Evolutionary conservation across 2,329 filamentous ascomycete genomes (phyloP).

Genomic region (Ophiobolus disseminans): DNA sequence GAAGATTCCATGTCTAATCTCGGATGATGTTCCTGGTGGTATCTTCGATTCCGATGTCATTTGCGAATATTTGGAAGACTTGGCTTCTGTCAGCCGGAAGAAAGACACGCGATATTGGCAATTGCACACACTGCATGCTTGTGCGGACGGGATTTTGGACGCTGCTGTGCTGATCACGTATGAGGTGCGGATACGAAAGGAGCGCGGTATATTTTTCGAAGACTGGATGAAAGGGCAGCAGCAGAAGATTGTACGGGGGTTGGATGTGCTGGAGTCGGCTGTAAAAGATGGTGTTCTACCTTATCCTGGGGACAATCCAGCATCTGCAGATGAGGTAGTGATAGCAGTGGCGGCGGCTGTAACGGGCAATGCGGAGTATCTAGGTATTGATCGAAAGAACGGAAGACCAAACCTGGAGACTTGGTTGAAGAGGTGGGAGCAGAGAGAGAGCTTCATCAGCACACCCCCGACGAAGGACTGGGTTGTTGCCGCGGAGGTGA

Average conservation of each 20-base stretch:
- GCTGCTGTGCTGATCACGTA: conserved; percentile 36
- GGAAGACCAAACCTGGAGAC: conserved; percentile 23
- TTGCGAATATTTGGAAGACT: conserved; percentile 33
- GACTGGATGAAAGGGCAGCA: conserved; percentile 41
- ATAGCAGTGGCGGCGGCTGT: conserved; percentile 26
- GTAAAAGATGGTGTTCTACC: conserved; percentile 19
- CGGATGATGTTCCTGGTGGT: conserved; percentile 32
- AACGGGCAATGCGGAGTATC: conserved; percentile 12
- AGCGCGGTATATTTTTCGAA: conserved; percentile 27
- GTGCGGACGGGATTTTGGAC: conserved; percentile 41
- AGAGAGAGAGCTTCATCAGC: conserved; percentile 25
- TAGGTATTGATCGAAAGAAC: conserved; percentile 27
- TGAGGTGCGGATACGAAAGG: conserved; percentile 35
- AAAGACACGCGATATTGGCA: conserved; percentile 30
- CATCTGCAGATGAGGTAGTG: conserved; percentile 31
- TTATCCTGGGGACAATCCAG: conserved; percentile 10
- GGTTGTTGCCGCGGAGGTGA: conserved; percentile 2
- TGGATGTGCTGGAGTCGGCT: conserved; percentile 34
- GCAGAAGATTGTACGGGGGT: conserved; percentile 31
- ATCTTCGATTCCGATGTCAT: conserved; percentile 41
- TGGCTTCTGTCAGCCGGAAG: conserved; percentile 14
- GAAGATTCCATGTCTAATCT: conserved; percentile 39
- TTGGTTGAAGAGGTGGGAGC: conserved; percentile 36
- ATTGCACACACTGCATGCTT: conserved; percentile 31
- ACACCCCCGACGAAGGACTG: conserved; percentile 30